Conservation (phyloP, 1,284 basidiomycete genomes). For the Trichosporon coremiiforme region DNA sequence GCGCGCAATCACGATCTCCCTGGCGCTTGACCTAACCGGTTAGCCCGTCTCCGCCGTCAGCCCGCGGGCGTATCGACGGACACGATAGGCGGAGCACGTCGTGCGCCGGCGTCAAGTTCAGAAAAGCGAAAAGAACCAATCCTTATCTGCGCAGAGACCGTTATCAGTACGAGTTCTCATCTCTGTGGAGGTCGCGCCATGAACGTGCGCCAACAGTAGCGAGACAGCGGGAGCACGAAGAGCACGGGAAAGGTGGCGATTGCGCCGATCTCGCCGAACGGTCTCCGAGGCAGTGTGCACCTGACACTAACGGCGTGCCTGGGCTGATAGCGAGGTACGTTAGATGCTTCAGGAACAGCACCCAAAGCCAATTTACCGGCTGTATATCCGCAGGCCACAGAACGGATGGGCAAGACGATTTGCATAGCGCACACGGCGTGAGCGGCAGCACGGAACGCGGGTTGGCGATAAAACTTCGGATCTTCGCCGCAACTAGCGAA, state of each 20-base stretch:
- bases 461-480: neutral
- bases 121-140: neutral
- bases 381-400: neutral
- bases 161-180: neutral
- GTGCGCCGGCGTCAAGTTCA: neutral
- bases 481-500: neutral
- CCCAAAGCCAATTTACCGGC: neutral
- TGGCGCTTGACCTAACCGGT: too few species aligned
- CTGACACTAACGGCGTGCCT: constrained; percentile 4
- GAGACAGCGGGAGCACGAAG: neutral
- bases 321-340: neutral
- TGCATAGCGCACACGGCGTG: neutral
- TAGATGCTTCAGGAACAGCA: neutral
- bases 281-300: constrained; percentile 3
- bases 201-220: neutral
- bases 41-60: neutral
- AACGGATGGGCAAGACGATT: neutral
- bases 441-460: neutral
- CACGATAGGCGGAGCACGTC: neutral
- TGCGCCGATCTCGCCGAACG: constrained; percentile 11
- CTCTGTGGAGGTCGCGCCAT: neutral
- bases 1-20: neutral
- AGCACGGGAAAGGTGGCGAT: neutral
- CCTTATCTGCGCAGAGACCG: neutral
- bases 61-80: neutral